Evolutionary conservation across 257 asterid species (phyloP), one percentile per base, ranked within the genome.

Genomic region (Gentiana straminea): DNA sequence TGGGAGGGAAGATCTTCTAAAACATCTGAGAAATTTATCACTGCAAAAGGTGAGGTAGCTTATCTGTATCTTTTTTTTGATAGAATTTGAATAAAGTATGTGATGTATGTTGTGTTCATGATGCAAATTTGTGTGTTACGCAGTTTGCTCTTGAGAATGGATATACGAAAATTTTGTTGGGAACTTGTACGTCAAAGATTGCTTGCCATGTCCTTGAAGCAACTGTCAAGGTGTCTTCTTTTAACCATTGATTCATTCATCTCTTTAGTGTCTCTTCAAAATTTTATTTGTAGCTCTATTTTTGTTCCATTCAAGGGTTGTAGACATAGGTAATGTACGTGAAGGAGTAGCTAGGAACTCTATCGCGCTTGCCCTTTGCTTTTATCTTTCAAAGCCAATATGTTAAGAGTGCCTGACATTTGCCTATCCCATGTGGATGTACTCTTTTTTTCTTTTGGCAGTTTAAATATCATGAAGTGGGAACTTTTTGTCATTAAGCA

Each of bases 181-280:
- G 86, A 56, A 81, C 83, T 8, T 73, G 94, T 74, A 79, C 94
- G 52, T 87, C 98, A 53, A 71, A 79, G 77, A 81, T 91, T 66
- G 96, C 96, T 39, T 76, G 98, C 62, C 96, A 73, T 68, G 96
- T 91, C 51, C 95, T 84, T 69, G 94, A 85, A 81, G 96, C 95
- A 71, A 87, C 96, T 41, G 94, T 91, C 58, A 91, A 86, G 95
- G 95, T 87, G 49, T 39, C 66, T 61, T 61, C 45, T 52, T 58
- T 1, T 49, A 47, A 32, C 12, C 38, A 35, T 54, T 36, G 36
- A 52, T 35, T 9, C 54, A 7, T 39, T 33, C 33, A 39, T 39
- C 4, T 39, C 8, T 39, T 7, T 39, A 7, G 8, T 24, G 1
- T 24, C 24, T 24, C 24, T 24, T 24, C 24, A 24, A 24, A 24